phyloP scores from a whole-genome alignment of 768 basidiomycete species.

The Boletus speciosus region DNA sequence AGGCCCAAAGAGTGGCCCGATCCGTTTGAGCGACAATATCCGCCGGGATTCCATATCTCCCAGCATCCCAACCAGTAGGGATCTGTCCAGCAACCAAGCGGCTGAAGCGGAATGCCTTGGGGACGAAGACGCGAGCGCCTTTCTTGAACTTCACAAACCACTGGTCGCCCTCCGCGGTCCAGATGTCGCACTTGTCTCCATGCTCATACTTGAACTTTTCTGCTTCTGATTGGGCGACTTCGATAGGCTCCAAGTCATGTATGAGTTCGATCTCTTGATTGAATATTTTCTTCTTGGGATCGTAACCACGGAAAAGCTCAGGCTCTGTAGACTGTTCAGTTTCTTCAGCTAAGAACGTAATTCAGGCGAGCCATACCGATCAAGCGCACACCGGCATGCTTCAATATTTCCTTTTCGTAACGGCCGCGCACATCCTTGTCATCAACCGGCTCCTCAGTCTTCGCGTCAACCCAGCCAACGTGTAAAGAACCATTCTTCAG shows the following conservation, averaged over 20 bases:
- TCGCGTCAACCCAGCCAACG: conserved; percentile 98
- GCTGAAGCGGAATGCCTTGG: conserved; percentile 94
- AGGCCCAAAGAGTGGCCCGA: conserved; percentile 89
- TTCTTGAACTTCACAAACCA: conserved; percentile 99
- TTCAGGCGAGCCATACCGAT: conserved; percentile 62
- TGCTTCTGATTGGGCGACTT: conserved; percentile 88
- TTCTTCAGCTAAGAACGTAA: not conserved
- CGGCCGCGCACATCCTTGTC: conserved; percentile 94
- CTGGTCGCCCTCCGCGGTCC: conserved; percentile 88
- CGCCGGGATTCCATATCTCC: conserved; percentile 93
- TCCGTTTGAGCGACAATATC: conserved; percentile 96
- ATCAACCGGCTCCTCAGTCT: conserved; percentile 90
- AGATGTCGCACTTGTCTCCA: conserved; percentile 93
- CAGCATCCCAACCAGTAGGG: conserved; percentile 96
- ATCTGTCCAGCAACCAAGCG: conserved; percentile 94
- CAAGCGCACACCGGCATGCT: conserved; percentile 87
- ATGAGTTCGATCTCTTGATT: conserved; percentile 95
- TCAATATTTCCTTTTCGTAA: conserved; percentile 92
- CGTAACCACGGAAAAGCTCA: conserved; percentile 95
- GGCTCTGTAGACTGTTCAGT: conserved; percentile 60
- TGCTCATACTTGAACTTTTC: conserved; percentile 96
- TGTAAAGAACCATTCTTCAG: conserved; percentile 89
- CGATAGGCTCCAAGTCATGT: conserved; percentile 95
- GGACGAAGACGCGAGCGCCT: conserved; percentile 87
- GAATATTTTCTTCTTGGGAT: conserved; percentile 96